A percentile compares a stretch with the other conserved stretches of the same genome.
Conservation (phyloP, 2,329 filamentous ascomycete genomes). For the Emmonsiellopsis sp. region DNA sequence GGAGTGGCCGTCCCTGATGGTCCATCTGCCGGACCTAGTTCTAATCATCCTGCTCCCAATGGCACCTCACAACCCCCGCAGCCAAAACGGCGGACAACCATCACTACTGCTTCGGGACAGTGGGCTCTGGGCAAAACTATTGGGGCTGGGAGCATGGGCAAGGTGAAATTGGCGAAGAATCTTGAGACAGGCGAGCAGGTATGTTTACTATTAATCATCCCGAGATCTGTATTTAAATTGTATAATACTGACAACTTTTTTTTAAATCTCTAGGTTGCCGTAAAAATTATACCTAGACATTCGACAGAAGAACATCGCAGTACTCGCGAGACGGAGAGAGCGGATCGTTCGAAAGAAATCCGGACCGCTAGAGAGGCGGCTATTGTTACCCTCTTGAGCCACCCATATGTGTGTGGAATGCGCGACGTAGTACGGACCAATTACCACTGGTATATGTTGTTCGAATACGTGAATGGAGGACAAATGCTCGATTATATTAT, state of each 20-base stretch:
- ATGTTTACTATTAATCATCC: slow-evolving; percentile 21
- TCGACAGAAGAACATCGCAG: slow-evolving; percentile 74
- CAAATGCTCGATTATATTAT: slow-evolving; percentile 99
- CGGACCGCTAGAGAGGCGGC: slow-evolving; percentile 90
- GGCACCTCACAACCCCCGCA: slow-evolving; percentile 27
- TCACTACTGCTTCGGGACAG: slow-evolving; percentile 80
- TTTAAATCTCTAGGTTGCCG: slow-evolving; percentile 60
- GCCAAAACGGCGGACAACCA: slow-evolving; percentile 60
- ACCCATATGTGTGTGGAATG: slow-evolving; percentile 93
- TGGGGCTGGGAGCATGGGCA: slow-evolving; percentile 96
- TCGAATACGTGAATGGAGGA: slow-evolving; percentile 96
- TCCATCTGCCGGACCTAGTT: slow-evolving; percentile 42
- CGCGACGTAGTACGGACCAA: slow-evolving; percentile 91
- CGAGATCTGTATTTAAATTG: background rate
- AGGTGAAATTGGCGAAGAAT: slow-evolving; percentile 91
- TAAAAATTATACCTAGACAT: slow-evolving; percentile 91
- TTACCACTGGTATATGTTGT: slow-evolving; percentile 99
- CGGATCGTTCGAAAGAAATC: slow-evolving; percentile 93
- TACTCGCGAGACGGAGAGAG: slow-evolving; percentile 68
- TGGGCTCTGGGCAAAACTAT: slow-evolving; percentile 97
- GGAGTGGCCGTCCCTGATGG: slow-evolving; percentile 45
- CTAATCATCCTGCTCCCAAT: slow-evolving; percentile 24
- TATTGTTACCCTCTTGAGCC: slow-evolving; percentile 87
- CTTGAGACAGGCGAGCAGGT: slow-evolving; percentile 86
- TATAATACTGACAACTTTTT: background rate